These are phyloP conservation scores for Sarcodon aspratus DNA, from an alignment of 768 basidiomycete species.

Conservation along the genomic window DNA sequence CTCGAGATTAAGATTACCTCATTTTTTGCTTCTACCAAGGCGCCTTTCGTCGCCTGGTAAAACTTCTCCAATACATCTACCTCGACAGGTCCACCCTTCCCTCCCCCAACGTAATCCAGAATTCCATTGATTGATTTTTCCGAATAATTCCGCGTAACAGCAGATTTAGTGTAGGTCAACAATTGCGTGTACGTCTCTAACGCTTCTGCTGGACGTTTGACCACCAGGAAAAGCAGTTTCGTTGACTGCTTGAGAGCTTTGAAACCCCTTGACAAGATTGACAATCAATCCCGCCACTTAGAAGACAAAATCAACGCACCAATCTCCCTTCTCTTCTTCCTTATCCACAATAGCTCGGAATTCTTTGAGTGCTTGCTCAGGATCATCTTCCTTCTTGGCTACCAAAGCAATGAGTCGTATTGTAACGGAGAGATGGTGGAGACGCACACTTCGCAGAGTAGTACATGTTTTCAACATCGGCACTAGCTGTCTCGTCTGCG, in stretches of 20 bases:
- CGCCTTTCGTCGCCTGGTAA: conserved; percentile 87
- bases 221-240: conserved; percentile 76
- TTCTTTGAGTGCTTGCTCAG: conserved; percentile 84
- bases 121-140: conserved; percentile 99
- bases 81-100: conserved; percentile 65
- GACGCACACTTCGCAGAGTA: conserved; percentile 89
- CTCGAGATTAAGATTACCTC: conserved; percentile 45
- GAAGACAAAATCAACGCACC: conserved; percentile 35
- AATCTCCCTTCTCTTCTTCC: conserved; percentile 90
- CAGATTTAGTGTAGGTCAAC: conserved; percentile 89
- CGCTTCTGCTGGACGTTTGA: conserved; percentile 76
- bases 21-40: conserved; percentile 89
- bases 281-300: background rate
- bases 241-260: conserved; percentile 97
- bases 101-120: conserved; percentile 92
- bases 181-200: conserved; percentile 78
- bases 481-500: conserved; percentile 66
- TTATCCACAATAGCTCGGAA: conserved; percentile 83
- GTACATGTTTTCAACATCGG: conserved; percentile 96
- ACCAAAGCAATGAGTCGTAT: conserved; percentile 1
- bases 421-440: background rate
- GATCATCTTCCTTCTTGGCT: conserved; percentile 93
- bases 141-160: conserved; percentile 90
- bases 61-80: conserved; percentile 89
- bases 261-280: conserved; percentile 66